Evolutionary conservation across 2,329 filamentous ascomycete species (phyloP), one percentile per base, ranked within the genome.

Genomic region (Alternaria conjuncta): DNA sequence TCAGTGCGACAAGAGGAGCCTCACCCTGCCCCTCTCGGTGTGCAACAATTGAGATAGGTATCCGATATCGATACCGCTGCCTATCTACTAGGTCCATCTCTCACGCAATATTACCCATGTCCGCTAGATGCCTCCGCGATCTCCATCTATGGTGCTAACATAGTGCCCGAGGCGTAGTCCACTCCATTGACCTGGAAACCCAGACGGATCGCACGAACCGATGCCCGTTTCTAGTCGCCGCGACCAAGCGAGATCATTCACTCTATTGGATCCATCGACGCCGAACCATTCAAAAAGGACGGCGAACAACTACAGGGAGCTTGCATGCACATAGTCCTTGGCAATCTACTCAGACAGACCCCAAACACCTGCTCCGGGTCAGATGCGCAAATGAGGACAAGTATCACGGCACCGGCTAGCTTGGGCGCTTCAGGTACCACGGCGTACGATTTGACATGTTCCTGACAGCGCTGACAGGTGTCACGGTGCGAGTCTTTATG

Each of bases 381-480:
- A 68, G 55, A 66, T 67, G 66, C 43, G 54, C 66, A 56, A 49
- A 58, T 60, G 58, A 28, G 43, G 50, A 55, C 51, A 60, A 46
- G 54, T 56, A 30, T 23, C 18, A 53, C 47, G 9, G 18, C 57
- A 41, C 36, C 36, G 23, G 57, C 56, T 53, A 45, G 47, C 20
- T 28, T 5, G 9, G 36, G 43, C 36, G 9, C 15, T 26, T 6
- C 13, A 50, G 51, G 65, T 61, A 50, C 61, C 57, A 64, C 66
- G 44, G 54, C n/a, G 51, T 28, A 46, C 46, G 58, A 57, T 56
- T 54, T 61, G 55, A 47, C 63, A 66, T 64, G 61, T 54, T 51
- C 59, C 57, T 71, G 69, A 71, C 70, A 71, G 64, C 50, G 20
- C 66, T 73, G 71, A 73, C 68, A 73, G 71, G 67, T 72, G 59